Percentiles rank a stretch among this genome's conserved stretches.
Conservation (phyloP, 106 monocot genomes). For the Narthecium ossifragum region DNA sequence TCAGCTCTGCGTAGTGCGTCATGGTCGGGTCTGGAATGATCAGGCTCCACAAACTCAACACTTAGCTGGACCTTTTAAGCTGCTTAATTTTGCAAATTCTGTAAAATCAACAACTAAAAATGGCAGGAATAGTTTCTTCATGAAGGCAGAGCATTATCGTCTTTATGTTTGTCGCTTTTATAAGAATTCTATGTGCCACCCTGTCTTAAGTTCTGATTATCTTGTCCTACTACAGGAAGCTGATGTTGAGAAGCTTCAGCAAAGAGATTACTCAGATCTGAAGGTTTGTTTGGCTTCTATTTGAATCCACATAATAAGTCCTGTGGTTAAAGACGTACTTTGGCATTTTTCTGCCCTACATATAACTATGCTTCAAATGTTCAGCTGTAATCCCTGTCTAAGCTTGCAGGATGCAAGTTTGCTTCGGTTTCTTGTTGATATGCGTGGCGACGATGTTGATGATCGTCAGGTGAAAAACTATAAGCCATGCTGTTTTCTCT, state of each 20-base stretch:
- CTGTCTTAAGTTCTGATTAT: neutral
- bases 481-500: neutral
- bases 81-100: too few relatives aligned
- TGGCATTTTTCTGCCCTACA: too few relatives aligned
- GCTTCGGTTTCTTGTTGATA: conserved; percentile 94
- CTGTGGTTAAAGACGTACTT: too few relatives aligned
- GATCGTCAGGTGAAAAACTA: conserved; percentile 69
- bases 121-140: neutral
- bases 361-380: too few relatives aligned
- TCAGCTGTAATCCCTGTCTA: too few relatives aligned
- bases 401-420: conserved; percentile 84
- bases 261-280: conserved; percentile 82
- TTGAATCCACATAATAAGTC: neutral
- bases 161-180: neutral
- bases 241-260: conserved; percentile 95
- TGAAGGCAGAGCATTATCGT: neutral
- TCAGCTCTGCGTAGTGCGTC: too few relatives aligned
- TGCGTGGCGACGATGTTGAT: conserved; percentile 96
- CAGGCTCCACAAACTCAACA: too few relatives aligned
- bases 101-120: too few relatives aligned
- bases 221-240: conserved; percentile 52
- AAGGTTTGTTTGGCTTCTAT: conserved; percentile 39
- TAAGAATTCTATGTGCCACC: neutral
- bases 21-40: too few relatives aligned
- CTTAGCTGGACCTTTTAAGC: too few relatives aligned